phyloP scores from a whole-genome alignment of 805 yeast genomes.

The Limtongia smithiae region DNA sequence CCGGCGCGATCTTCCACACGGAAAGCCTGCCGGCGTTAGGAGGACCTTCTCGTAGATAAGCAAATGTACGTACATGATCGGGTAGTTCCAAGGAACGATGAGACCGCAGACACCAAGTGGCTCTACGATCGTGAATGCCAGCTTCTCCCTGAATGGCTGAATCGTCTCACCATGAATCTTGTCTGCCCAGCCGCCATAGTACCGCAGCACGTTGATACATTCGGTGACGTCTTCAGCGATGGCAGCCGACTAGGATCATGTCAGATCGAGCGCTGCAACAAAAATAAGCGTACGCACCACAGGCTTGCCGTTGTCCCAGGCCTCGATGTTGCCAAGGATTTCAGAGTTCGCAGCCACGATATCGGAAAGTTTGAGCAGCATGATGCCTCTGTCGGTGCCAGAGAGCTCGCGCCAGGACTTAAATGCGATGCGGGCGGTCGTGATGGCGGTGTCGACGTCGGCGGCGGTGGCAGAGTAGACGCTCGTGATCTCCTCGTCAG shows the following conservation, averaged over 20 bases:
- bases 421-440: slow-evolving; percentile 13
- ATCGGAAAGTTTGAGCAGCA: slow-evolving; percentile 3
- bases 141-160: slow-evolving; percentile 55
- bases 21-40: slow-evolving; percentile 26
- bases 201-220: slow-evolving; percentile 51
- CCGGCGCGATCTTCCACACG: slow-evolving; percentile 78
- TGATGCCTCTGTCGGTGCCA: slow-evolving; percentile 14
- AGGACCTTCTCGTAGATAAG: neutral
- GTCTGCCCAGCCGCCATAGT: slow-evolving; percentile 44
- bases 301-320: slow-evolving; percentile 21
- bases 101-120: slow-evolving; percentile 66
- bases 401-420: slow-evolving; percentile 7
- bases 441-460: slow-evolving; percentile 18
- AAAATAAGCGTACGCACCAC: slow-evolving; percentile 5
- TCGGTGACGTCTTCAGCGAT: slow-evolving; percentile 50
- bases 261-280: neutral
- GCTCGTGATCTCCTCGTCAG: slow-evolving; percentile 4
- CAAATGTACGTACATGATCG: slow-evolving; percentile 38
- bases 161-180: slow-evolving; percentile 57
- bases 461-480: slow-evolving; percentile 5
- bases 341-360: slow-evolving; percentile 6
- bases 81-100: slow-evolving; percentile 72
- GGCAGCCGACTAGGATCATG: neutral
- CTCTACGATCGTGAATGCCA: slow-evolving; percentile 68
- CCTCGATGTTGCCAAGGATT: slow-evolving; percentile 12